These are phyloP conservation scores for Leishmania arabica DNA, from an alignment of 208 protist species.

Conservation along the genomic window DNA sequence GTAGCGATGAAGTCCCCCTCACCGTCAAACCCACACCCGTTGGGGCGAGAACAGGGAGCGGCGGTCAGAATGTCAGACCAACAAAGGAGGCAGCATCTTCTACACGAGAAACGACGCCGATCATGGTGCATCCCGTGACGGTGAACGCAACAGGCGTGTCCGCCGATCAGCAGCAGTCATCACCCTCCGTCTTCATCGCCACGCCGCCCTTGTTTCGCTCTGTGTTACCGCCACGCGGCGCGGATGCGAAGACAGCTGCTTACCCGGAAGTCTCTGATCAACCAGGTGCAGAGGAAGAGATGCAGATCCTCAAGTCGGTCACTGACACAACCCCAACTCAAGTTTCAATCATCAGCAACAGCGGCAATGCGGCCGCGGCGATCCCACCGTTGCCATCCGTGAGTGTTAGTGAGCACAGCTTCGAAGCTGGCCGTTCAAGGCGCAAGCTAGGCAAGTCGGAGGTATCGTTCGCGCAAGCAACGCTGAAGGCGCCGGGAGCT, in stretches of 20 bases:
- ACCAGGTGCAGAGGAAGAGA: background rate
- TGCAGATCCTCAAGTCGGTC: background rate
- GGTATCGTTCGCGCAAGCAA: background rate
- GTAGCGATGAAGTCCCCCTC: background rate
- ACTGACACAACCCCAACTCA: background rate
- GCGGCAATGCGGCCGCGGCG: too few relatives aligned
- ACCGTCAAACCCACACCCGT: too few relatives aligned
- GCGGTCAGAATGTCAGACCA: background rate
- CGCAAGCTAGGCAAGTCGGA: conserved; percentile 2
- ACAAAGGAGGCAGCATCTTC: background rate
- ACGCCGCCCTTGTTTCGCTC: background rate
- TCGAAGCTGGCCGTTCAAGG: background rate
- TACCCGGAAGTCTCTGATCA: background rate
- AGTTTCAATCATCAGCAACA: background rate
- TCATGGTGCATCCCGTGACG: background rate
- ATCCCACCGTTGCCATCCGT: background rate
- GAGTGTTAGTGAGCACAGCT: background rate
- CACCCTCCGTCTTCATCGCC: background rate
- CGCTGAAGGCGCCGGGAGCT: background rate
- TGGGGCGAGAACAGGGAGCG: background rate
- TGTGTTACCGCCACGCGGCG: too few relatives aligned
- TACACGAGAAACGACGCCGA: background rate
- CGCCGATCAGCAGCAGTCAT: too few relatives aligned
- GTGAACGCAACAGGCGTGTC: background rate
- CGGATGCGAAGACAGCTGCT: background rate